These are phyloP conservation scores for Cutaneotrichosporon sp. DNA, from an alignment of 1,284 basidiomycete genomes.

Conservation along the genomic window DNA sequence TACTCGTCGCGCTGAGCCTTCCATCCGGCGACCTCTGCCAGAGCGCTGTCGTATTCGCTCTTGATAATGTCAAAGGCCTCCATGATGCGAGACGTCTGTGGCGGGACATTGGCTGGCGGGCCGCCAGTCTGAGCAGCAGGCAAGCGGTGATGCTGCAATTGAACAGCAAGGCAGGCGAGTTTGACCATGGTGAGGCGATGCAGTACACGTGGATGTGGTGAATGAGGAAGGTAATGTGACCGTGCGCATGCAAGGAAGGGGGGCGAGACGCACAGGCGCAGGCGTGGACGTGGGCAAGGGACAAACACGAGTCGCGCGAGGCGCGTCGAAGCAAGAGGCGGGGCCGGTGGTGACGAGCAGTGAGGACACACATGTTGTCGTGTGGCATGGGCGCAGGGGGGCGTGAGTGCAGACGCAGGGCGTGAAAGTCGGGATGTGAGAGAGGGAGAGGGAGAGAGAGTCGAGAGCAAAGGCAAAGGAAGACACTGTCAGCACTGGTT, in stretches of 20 bases:
- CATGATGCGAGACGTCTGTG: slow-evolving; percentile 59
- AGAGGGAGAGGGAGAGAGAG: too few species aligned
- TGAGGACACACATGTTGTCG: neutral
- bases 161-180: neutral
- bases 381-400: neutral
- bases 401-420: neutral
- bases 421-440: neutral
- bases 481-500: slow-evolving; percentile 2
- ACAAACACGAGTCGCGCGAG: neutral
- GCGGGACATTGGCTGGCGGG: slow-evolving; percentile 27
- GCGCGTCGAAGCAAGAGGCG: neutral
- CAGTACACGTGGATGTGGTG: neutral
- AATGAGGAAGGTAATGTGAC: neutral
- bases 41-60: slow-evolving; percentile 79
- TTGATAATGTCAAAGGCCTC: slow-evolving; percentile 82
- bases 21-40: slow-evolving; percentile 67
- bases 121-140: slow-evolving; percentile 35
- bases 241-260: neutral
- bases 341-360: neutral
- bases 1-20: slow-evolving; percentile 84
- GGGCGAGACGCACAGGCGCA: slow-evolving; percentile 6
- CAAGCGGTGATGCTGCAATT: slow-evolving; percentile 47
- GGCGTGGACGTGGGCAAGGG: slow-evolving; percentile 5
- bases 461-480: neutral
- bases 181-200: neutral